Conservation (phyloP, 176 grass and related monocot species). For the Lolium perenne region DNA sequence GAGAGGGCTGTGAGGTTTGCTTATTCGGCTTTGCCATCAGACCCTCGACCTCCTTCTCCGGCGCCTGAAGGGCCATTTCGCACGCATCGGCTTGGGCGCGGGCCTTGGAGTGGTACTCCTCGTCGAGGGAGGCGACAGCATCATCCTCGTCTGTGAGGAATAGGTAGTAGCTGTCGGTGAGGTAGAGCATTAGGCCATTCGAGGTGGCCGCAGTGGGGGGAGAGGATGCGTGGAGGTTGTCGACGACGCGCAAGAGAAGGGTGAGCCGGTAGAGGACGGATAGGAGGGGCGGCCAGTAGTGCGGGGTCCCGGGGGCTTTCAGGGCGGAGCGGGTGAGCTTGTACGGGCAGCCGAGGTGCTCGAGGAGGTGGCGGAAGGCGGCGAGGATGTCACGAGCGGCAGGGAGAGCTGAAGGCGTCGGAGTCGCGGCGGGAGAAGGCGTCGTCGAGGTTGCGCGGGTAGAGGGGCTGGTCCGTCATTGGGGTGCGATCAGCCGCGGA, state of each 20-base stretch:
- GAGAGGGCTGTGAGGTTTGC: constrained; percentile 52
- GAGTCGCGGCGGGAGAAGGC: constrained; percentile 81
- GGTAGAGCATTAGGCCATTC: constrained; percentile 57
- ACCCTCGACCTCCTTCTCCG: constrained; percentile 63
- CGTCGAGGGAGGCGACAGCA: constrained; percentile 57
- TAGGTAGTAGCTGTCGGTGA: constrained; percentile 54
- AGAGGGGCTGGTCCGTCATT: constrained; percentile 29
- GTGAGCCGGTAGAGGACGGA: constrained; percentile 83
- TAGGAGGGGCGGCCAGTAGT: constrained; percentile 77
- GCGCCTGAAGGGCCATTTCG: not conserved
- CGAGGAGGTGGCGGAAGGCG: constrained; percentile 62
- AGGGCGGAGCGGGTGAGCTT: constrained; percentile 77
- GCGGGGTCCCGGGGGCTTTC: constrained; percentile 80
- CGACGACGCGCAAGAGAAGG: constrained; percentile 37
- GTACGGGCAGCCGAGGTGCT: constrained; percentile 46
- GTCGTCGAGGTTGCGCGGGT: constrained; percentile 54
- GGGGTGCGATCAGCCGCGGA: constrained; percentile 43
- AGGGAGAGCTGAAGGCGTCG: constrained; percentile 68
- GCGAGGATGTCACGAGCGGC: constrained; percentile 68
- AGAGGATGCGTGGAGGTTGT: not conserved
- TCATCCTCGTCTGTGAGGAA: constrained; percentile 64
- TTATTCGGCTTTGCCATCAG: constrained; percentile 50
- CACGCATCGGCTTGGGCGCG: constrained; percentile 16
- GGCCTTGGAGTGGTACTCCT: constrained; percentile 63
- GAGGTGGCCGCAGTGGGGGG: not conserved